These are phyloP conservation scores for Tylopilus sp. DNA, from an alignment of 1,284 basidiomycete species.

Conservation along the genomic window DNA sequence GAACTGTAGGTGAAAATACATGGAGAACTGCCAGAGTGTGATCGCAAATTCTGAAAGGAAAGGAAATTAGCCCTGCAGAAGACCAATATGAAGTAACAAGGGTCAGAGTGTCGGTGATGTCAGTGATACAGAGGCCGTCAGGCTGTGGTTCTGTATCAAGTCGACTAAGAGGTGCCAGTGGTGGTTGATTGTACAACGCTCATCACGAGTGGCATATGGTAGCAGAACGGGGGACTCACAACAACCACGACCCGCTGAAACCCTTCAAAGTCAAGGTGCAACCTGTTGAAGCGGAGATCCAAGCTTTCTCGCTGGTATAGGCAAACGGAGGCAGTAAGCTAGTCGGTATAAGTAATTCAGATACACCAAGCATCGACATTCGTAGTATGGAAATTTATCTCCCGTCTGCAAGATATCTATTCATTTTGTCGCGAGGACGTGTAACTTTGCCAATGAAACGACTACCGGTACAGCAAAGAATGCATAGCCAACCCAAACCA, in stretches of 20 bases:
- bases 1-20: not conserved
- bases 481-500: slow-evolving; percentile 74
- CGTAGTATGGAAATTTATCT: not conserved
- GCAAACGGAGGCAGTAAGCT: not conserved
- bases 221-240: slow-evolving; percentile 20
- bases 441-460: slow-evolving; percentile 65
- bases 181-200: slow-evolving; percentile 72
- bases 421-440: slow-evolving; percentile 49
- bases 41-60: slow-evolving; percentile 5
- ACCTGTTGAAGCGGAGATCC: slow-evolving; percentile 22
- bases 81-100: slow-evolving; percentile 15
- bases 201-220: slow-evolving; percentile 47
- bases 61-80: slow-evolving; percentile 15
- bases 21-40: not conserved
- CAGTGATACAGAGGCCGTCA: slow-evolving; percentile 55
- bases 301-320: slow-evolving; percentile 3
- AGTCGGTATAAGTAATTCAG: too few relatives aligned
- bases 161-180: slow-evolving; percentile 89
- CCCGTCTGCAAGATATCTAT: not conserved
- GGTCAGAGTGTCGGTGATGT: slow-evolving; percentile 80
- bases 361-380: not conserved
- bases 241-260: not conserved
- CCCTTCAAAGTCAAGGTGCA: not conserved
- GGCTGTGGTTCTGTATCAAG: slow-evolving; percentile 44
- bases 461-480: slow-evolving; percentile 71